phyloP scores from a whole-genome alignment of 768 basidiomycete genomes.

The Leucosporidium yakuticum region DNA sequence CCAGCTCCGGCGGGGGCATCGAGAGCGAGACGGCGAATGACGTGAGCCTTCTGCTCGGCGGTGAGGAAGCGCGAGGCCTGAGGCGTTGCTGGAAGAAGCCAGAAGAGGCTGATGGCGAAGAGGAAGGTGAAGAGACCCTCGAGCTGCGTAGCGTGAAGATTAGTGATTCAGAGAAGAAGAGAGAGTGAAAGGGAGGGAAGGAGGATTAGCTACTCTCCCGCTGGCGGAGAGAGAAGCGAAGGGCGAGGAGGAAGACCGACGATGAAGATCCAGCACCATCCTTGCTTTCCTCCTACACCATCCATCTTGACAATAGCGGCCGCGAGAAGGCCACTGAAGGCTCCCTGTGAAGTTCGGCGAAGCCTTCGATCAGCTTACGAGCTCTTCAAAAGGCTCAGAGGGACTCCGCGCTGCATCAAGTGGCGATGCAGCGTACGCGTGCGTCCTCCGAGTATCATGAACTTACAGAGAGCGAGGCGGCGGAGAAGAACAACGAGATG shows the following conservation, averaged over 20 bases:
- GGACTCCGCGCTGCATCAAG: too few relatives aligned
- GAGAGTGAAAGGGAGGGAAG: background rate
- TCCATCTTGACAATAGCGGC: conserved; percentile 41
- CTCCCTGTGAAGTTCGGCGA: background rate
- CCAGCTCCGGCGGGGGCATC: conserved; percentile 24
- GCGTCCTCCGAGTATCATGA: too few relatives aligned
- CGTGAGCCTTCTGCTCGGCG: conserved; percentile 42
- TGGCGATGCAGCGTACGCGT: too few relatives aligned
- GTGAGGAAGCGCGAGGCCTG: conserved; percentile 52
- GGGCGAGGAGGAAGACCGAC: conserved; percentile 37
- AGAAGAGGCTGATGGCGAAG: conserved; percentile 54
- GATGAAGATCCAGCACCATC: conserved; percentile 38
- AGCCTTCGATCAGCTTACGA: too few relatives aligned
- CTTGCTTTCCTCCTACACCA: conserved; percentile 40
- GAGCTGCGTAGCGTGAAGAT: conserved; percentile 4
- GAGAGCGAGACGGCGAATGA: conserved; percentile 32
- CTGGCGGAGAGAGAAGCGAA: background rate
- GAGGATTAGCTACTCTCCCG: too few relatives aligned
- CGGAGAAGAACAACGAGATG: conserved; percentile 40
- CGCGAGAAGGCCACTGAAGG: conserved; percentile 48
- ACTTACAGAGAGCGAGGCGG: conserved; percentile 38
- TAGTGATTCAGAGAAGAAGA: too few relatives aligned
- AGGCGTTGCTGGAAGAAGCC: conserved; percentile 51
- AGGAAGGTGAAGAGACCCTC: conserved; percentile 62
- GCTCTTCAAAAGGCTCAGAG: too few relatives aligned